These are phyloP conservation scores for Chimonanthus salicifolius DNA, from an alignment of 164 flowering plant genomes.

Conservation along the genomic window DNA sequence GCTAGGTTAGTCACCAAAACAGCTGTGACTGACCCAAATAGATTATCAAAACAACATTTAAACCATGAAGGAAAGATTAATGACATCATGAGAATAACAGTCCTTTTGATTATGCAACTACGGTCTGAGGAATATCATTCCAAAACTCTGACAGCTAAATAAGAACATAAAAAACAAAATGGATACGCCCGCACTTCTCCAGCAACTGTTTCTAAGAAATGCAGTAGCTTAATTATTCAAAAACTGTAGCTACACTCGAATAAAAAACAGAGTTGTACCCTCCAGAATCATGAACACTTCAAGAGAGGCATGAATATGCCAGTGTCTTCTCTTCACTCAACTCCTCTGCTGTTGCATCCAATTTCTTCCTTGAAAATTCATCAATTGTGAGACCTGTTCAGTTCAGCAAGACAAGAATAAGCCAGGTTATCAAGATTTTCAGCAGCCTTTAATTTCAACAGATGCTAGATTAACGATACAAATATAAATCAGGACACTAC, in stretches of 20 bases:
- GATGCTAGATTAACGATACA: neutral
- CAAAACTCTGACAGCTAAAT: too few relatives aligned
- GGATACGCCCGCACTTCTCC: neutral
- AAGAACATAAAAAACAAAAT: too few relatives aligned
- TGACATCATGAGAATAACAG: too few relatives aligned
- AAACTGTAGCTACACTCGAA: neutral
- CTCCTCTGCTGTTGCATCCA: conserved; percentile 86
- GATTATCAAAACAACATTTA: too few relatives aligned
- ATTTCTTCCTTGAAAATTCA: conserved; percentile 82
- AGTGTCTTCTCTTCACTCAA: conserved; percentile 81
- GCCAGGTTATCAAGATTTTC: neutral
- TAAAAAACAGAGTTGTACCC: neutral
- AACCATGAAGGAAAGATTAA: too few relatives aligned
- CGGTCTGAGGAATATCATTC: too few relatives aligned
- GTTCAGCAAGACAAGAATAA: neutral
- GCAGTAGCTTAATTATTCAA: neutral
- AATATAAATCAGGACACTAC: neutral
- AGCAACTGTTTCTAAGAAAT: neutral
- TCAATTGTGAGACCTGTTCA: conserved; percentile 69
- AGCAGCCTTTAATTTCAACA: neutral
- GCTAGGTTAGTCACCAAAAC: too few relatives aligned
- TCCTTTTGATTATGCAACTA: too few relatives aligned
- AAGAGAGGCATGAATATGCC: conserved; percentile 88
- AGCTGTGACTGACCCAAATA: too few relatives aligned
- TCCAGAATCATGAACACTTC: neutral